A percentile compares a stretch with the other conserved stretches of the same genome.
phyloP scores from a whole-genome alignment of 305 asterid species.

The Galium porrigens region DNA sequence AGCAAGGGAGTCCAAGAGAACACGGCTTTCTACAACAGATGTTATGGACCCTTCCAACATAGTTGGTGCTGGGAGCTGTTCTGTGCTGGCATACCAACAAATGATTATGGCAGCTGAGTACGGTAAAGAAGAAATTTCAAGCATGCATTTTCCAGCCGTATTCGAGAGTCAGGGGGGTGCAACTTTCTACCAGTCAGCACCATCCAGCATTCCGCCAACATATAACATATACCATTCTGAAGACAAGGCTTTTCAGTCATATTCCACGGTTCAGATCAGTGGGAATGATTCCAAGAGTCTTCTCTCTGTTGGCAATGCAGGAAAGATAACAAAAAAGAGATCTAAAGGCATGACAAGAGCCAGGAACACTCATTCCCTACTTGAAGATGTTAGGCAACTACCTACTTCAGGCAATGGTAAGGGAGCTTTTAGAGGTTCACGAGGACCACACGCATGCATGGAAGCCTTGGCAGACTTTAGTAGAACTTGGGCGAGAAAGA shows the following conservation, averaged over 20 bases:
- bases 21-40: conserved; percentile 16
- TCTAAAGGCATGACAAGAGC: conserved; percentile 39
- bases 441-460: conserved; percentile 38
- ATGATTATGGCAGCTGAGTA: conserved; percentile 23
- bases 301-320: conserved; percentile 39
- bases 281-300: conserved; percentile 22
- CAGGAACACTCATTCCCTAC: conserved; percentile 31
- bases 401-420: conserved; percentile 27
- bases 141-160: conserved; percentile 45
- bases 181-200: conserved; percentile 27
- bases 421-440: conserved; percentile 22
- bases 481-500: conserved; percentile 36
- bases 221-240: conserved; percentile 6
- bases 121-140: conserved; percentile 19
- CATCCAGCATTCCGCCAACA: conserved; percentile 24
- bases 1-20: conserved; percentile 39
- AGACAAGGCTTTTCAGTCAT: conserved; percentile 20
- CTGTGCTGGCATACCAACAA: conserved; percentile 37
- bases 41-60: conserved; percentile 33
- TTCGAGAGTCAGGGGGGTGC: conserved; percentile 60
- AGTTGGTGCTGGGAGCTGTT: conserved; percentile 31
- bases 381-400: conserved; percentile 24
- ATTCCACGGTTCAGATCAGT: conserved; percentile 19
- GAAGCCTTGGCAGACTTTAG: conserved; percentile 40
- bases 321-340: conserved; percentile 37